Base-by-base conservation (phyloP, 805 yeast species). In the Kodamaea hsintzibuensis region DNA sequence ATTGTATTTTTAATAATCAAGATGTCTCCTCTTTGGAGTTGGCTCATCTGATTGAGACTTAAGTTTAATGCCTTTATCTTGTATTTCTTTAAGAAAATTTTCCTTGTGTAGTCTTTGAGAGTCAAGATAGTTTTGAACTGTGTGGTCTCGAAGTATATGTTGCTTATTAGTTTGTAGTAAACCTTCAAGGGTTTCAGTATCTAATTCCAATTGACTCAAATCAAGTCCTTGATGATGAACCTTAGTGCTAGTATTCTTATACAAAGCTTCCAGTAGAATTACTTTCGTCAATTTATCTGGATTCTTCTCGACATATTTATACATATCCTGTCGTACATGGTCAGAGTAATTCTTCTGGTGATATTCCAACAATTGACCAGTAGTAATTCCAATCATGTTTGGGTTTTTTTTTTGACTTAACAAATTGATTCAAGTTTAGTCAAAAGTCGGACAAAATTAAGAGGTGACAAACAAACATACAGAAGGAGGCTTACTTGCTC, bases 81-180 rank as follows among this genome's bases (percentile, higher is more conserved):
- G 44, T 17, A 70, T 62, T 49, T 71, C 74, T 14, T 60, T 50
- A 17, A 62, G 51, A 49, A 71, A 71, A 19, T 60, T 58, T 14
- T 45, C 52, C 46, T 49, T 56, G 46, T 71, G 74, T 7, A 51
- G 48, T 45, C 57, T 47, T 51, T 65, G 69, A 7, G 54, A 16
- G 22, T 52, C 53, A 7, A 60, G 7, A 47, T 58, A 67, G 12
- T 57, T 56, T 42, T 57, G 57, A 8, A 54, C 57, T 4, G 40
- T 19, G 17, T 60, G 62, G 35, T 55, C 55, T 12, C 54, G 56
- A 14, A 54, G 35, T 10, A 53, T 49, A 12, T 39, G 35, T 8
- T 47, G 49, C 14, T 55, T 39, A 14, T 60, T 51, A 8, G 54
- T 56, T 6, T 46, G 40, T 5, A 51, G 37, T 49, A 56, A 43